phyloP scores from a whole-genome alignment of 257 asterid species.

The Osmanthus fragrans region DNA sequence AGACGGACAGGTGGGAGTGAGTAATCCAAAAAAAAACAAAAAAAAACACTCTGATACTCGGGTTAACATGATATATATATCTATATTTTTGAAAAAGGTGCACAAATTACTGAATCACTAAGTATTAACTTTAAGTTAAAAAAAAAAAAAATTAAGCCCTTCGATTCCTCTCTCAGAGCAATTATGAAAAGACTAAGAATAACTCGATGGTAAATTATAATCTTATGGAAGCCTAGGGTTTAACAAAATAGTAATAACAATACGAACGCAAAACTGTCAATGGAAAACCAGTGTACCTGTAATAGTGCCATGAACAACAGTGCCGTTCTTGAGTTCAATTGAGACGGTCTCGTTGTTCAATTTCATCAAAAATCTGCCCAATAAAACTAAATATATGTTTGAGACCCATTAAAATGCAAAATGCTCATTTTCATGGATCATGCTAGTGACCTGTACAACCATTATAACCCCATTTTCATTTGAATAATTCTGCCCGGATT shows the following conservation, averaged over 20 bases:
- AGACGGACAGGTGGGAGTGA: too few species aligned
- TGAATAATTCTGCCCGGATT: too few species aligned
- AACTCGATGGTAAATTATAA: background rate
- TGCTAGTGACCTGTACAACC: too few species aligned
- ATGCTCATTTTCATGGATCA: too few species aligned
- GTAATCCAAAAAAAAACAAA: too few species aligned
- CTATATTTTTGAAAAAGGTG: background rate
- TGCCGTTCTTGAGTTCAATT: conserved; percentile 51
- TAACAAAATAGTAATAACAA: background rate
- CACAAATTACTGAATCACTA: background rate
- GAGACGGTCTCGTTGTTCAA: conserved; percentile 56
- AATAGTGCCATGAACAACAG: conserved; percentile 48
- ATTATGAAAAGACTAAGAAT: background rate
- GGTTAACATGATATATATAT: background rate
- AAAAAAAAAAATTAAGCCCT: background rate
- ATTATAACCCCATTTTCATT: too few species aligned
- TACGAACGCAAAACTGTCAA: background rate
- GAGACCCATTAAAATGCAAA: too few species aligned
- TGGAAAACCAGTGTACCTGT: conserved; percentile 22
- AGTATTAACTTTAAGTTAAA: background rate
- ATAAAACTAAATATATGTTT: too few species aligned
- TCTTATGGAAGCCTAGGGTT: background rate
- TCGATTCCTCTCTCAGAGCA: background rate
- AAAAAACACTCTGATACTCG: background rate
- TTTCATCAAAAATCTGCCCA: conserved; percentile 50